Evolutionary conservation across 768 basidiomycete genomes (phyloP).

Genomic region (Amanita rubescens): DNA sequence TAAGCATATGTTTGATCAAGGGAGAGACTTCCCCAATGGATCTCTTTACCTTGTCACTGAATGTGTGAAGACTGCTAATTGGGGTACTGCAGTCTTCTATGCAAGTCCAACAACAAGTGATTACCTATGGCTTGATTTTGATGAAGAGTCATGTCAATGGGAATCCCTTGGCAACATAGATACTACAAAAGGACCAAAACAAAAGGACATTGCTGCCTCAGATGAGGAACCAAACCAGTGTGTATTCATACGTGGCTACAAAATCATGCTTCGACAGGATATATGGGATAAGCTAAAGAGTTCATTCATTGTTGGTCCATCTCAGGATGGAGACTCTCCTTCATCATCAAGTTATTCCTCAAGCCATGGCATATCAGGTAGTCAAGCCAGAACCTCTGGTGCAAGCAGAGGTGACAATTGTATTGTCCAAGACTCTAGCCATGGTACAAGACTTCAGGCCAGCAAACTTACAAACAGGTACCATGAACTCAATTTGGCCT

Average conservation of each 20-base stretch:
- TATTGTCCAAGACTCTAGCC: too few relatives aligned
- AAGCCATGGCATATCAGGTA: background rate
- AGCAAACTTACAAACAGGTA: too few relatives aligned
- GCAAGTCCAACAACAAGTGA: background rate
- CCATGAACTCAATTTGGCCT: too few relatives aligned
- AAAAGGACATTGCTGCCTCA: background rate
- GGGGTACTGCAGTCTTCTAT: too few relatives aligned
- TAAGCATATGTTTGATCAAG: conserved; percentile 7
- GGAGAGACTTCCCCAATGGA: conserved; percentile 8
- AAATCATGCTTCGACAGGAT: conserved; percentile 2
- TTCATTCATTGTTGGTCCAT: background rate
- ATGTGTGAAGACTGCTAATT: conserved; percentile 11
- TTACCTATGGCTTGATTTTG: background rate
- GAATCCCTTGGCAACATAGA: background rate
- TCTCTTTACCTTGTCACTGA: too few relatives aligned
- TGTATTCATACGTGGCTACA: conserved; percentile 11
- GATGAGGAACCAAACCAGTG: conserved; percentile 7
- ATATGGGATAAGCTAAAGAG: background rate
- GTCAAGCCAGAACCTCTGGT: too few relatives aligned
- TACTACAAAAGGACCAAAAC: background rate
- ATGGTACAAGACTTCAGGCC: too few relatives aligned
- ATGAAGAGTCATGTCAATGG: background rate
- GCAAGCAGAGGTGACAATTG: too few relatives aligned
- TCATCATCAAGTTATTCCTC: background rate
- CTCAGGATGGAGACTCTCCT: background rate